phyloP scores from a whole-genome alignment of 1,284 basidiomycete species.

The Sanghuangporus baumii region DNA sequence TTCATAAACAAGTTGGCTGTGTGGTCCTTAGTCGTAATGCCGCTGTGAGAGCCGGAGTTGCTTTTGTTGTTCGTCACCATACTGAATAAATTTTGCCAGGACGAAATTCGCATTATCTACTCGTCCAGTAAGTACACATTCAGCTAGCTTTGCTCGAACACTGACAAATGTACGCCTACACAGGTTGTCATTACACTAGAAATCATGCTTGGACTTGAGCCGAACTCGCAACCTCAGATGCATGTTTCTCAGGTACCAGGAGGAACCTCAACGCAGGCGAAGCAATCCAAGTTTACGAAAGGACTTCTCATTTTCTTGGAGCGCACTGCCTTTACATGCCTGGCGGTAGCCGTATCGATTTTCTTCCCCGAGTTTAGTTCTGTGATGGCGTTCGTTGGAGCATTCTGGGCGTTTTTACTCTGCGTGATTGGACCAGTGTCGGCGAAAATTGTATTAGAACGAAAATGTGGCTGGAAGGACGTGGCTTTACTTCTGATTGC shows the following conservation, averaged over 20 bases:
- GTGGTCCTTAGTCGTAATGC: constrained; percentile 88
- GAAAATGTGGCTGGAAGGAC: constrained; percentile 47
- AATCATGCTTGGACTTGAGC: constrained; percentile 63
- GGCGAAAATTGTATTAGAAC: constrained; percentile 53
- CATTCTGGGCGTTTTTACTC: constrained; percentile 80
- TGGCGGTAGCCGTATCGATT: constrained; percentile 69
- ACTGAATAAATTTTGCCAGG: constrained; percentile 30
- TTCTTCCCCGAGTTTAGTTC: constrained; percentile 81
- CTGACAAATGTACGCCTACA: not conserved
- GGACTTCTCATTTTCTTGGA: constrained; percentile 48
- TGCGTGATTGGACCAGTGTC: constrained; percentile 77
- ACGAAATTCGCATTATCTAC: constrained; percentile 87
- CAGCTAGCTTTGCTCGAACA: not conserved
- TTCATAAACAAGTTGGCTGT: constrained; percentile 73
- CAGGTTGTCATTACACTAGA: constrained; percentile 79
- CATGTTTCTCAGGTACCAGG: not conserved
- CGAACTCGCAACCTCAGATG: constrained; percentile 24
- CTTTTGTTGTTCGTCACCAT: not conserved
- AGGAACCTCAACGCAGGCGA: constrained; percentile 5
- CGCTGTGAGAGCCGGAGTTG: constrained; percentile 42
- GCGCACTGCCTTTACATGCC: constrained; percentile 51
- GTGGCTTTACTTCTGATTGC: constrained; percentile 50
- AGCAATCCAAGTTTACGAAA: constrained; percentile 31
- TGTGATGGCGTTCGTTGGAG: constrained; percentile 88
- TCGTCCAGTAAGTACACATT: constrained; percentile 58